Base-by-base conservation (phyloP, 2,329 filamentous ascomycete species). In the Cladorrhinum sp. region DNA sequence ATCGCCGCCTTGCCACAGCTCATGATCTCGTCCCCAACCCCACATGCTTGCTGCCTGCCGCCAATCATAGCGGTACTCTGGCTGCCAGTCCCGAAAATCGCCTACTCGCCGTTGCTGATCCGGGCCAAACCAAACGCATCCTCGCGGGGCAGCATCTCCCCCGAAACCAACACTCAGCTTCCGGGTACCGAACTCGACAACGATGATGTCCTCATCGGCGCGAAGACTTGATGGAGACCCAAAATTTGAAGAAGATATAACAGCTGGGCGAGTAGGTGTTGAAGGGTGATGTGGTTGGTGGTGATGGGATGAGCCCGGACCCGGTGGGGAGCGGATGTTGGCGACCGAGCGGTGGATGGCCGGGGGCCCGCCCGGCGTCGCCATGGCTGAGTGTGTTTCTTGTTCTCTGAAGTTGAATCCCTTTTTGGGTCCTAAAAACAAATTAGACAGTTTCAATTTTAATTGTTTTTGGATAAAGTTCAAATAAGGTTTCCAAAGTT, bases 141-240 rank as follows among this genome's bases (percentile, higher is more conserved):
- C 83, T 73, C 94, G 96, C 67, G 92, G 92, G 2, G 80, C 76
- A 49, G 87, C 83, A 73, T 96, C 93, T 56, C 93, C 93, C 5
- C 93, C 91, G 71, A 97, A 95, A 0, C 95, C 95, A 9, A 89
- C 88, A 50, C 89, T 86, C 24, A 98, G 74, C 74, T 86, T 89
- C 21, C 94, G 85, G 9, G 90, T 84, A 1, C 92, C 93, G 36
- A 98, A 73, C 73, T 98, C 92, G 56, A 97, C 80, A 48, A 99
- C 83, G 4, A 96, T 76, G 6, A 88, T 80, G 67, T 97, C 95
- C 70, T 99, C 95, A 69, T 96, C 92, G 69, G 88, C 78, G 69
- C 87, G 80, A 67, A 90, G 73, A 69, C 86, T 75, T 62, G 86
- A 83, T 66, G 86, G 79, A 51, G 84, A 83, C 66, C 85, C 80